These are phyloP conservation scores for Barnettozyma siamensis DNA, from an alignment of 805 yeast species.

Conservation along the genomic window DNA sequence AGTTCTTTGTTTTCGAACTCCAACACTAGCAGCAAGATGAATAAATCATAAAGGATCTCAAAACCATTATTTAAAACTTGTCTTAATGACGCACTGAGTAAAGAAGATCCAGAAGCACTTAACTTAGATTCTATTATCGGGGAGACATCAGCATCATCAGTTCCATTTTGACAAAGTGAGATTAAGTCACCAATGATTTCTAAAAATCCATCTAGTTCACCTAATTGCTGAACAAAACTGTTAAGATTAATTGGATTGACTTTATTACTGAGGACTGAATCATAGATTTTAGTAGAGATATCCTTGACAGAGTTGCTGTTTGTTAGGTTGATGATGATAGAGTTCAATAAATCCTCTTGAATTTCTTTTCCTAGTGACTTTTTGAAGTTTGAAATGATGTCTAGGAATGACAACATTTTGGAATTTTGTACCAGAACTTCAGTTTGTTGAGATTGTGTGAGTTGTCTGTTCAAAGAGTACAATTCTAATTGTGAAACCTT, in stretches of 20 bases:
- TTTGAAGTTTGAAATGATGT: constrained; percentile 35
- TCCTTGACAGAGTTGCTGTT: constrained; percentile 27
- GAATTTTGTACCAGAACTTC: background rate
- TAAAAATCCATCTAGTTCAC: constrained; percentile 32
- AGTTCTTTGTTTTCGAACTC: constrained; percentile 30
- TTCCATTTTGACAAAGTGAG: constrained; percentile 20
- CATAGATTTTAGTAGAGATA: constrained; percentile 33
- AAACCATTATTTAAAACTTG: constrained; percentile 27
- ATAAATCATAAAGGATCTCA: constrained; percentile 28
- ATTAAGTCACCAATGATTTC: constrained; percentile 33
- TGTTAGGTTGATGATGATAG: constrained; percentile 20
- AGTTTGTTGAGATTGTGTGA: constrained; percentile 9
- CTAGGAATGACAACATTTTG: constrained; percentile 28
- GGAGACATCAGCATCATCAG: background rate
- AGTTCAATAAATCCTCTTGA: constrained; percentile 27
- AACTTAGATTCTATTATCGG: constrained; percentile 14
- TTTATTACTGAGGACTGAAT: constrained; percentile 33
- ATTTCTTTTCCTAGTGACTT: constrained; percentile 33
- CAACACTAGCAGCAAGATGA: constrained; percentile 31
- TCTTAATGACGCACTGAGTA: constrained; percentile 23
- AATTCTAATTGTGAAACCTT: constrained; percentile 29
- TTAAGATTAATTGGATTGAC: constrained; percentile 35
- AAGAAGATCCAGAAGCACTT: constrained; percentile 21
- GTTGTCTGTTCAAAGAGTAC: constrained; percentile 25
- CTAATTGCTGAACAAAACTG: constrained; percentile 35